Conservation (phyloP, 2,329 filamentous ascomycete genomes). For the Neofusicoccum umdonicola region DNA sequence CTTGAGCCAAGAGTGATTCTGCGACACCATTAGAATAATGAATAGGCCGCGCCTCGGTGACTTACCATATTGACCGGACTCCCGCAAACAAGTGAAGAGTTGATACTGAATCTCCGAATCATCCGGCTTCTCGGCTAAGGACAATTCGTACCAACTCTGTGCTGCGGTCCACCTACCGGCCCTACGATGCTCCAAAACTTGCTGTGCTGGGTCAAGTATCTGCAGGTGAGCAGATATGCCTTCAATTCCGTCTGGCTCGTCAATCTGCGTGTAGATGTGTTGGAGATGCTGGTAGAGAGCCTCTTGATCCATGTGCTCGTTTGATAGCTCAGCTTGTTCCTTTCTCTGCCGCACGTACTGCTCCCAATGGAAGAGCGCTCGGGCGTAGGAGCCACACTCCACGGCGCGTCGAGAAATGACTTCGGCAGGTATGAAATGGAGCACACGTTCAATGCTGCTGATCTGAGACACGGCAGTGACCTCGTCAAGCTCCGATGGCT, state of each 20-base stretch:
- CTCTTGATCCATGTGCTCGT: constrained; percentile 54
- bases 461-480: constrained; percentile 54
- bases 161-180: constrained; percentile 91
- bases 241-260: constrained; percentile 94
- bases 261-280: constrained; percentile 94
- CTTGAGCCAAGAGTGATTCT: constrained; percentile 84
- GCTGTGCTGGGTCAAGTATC: constrained; percentile 86
- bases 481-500: constrained; percentile 49
- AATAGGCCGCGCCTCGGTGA: background rate
- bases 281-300: constrained; percentile 76
- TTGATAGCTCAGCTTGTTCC: constrained; percentile 43
- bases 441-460: constrained; percentile 67
- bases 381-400: constrained; percentile 90
- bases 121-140: constrained; percentile 74
- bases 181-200: constrained; percentile 88
- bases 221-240: constrained; percentile 87
- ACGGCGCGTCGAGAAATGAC: constrained; percentile 79
- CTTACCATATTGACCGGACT: constrained; percentile 91
- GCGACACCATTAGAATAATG: constrained; percentile 16
- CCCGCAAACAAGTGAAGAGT: constrained; percentile 81
- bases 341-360: constrained; percentile 70
- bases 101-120: constrained; percentile 78
- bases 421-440: constrained; percentile 67
- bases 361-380: constrained; percentile 92
- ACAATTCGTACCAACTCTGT: constrained; percentile 96